Base-by-base conservation (phyloP, 75 land plant species). In the Azolla pinnata region DNA sequence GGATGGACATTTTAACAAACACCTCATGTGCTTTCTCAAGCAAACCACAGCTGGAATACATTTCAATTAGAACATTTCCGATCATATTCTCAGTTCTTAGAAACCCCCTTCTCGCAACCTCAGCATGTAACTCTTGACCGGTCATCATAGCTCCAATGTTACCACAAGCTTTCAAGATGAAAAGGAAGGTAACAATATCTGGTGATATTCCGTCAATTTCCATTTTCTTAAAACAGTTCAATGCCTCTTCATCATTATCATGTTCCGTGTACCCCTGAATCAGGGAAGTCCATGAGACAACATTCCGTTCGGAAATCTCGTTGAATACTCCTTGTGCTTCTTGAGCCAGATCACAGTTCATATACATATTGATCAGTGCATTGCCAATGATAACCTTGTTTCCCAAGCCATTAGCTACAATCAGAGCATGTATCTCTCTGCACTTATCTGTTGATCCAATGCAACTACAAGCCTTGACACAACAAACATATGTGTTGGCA, bases 281-380 rank as follows among this genome's bases (percentile, higher is more conserved):
- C 1, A 69, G 58, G 33, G 66, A 33, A 5, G 51, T 61, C 65
- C 65, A 69, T 14, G 71, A 69, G 8, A 69, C 72, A 26, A 32
- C 17, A 21, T 62, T 59, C 2, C 45, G 58, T 21, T 28, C 44
- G 1, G n/a, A 12, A 32, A 62, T 62, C 2, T 28, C 3, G 20
- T 62, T 34, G 35, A 69, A 69, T 1, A 33, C 49, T 16, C 4
- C 44, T 27, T 48, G 14, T 4, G 63, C 63, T 1, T 51, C 44
- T n/a, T 29, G 61, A 38, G 59, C 17, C 1, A 35, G 19, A 4
- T 62, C 70, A 51, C 62, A 59, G 9, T 51, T 51, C 0, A 40
- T n/a, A 33, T 40, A 59, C 25, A 59, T 27, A 2, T 33, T 2
- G 0, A 67, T 35, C 2, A 67, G 5, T 1, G 62, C 18, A 58